These are phyloP conservation scores for Fusarium sp. DNA, from an alignment of 2,329 filamentous ascomycete genomes.

Conservation along the genomic window DNA sequence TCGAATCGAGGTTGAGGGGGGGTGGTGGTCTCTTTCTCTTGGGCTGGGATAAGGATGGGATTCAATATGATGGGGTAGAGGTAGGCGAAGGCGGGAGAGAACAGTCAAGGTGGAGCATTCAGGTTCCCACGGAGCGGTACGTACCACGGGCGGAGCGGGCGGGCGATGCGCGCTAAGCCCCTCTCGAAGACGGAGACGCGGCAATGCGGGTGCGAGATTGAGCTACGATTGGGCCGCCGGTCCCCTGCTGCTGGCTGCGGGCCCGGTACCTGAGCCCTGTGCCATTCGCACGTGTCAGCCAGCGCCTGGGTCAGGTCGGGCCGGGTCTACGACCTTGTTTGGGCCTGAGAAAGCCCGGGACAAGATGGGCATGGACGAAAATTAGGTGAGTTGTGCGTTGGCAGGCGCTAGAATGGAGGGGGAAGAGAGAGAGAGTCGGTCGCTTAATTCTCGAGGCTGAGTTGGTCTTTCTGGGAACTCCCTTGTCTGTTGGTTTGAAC, in stretches of 20 bases:
- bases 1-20: conserved; percentile 16
- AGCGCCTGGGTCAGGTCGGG: conserved; percentile 32
- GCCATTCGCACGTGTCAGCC: conserved; percentile 40
- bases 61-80: conserved; percentile 40
- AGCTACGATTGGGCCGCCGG: conserved; percentile 26
- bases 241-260: not conserved
- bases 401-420: conserved; percentile 30
- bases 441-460: conserved; percentile 7
- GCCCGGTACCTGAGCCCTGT: conserved; percentile 40
- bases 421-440: not conserved
- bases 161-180: conserved; percentile 19
- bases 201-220: conserved; percentile 36
- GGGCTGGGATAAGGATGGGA: conserved; percentile 39
- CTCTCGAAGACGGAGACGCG: conserved; percentile 17
- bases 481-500: not conserved
- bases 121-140: conserved; percentile 18
- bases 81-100: conserved; percentile 3
- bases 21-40: conserved; percentile 1
- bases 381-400: conserved; percentile 34
- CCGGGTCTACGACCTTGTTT: conserved; percentile 19
- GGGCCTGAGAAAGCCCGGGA: not conserved
- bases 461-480: conserved; percentile 5
- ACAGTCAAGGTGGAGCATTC: not conserved
- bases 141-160: conserved; percentile 19
- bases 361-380: not conserved